These are phyloP conservation scores for Tilletia indica DNA, from an alignment of 1,284 basidiomycete species.

Conservation along the genomic window DNA sequence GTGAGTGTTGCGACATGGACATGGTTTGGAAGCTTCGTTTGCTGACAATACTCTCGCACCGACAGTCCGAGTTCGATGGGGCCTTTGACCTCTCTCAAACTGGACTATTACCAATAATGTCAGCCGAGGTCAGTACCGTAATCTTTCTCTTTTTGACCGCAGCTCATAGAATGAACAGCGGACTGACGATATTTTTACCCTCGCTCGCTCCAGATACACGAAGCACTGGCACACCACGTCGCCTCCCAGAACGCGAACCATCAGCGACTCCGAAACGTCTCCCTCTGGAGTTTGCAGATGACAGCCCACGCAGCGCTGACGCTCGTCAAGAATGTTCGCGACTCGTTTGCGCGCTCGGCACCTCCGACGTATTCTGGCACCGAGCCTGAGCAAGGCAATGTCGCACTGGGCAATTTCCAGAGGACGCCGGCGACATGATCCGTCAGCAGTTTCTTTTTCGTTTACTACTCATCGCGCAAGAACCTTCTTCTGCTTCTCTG, in stretches of 20 bases:
- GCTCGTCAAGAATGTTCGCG: constrained; percentile 24
- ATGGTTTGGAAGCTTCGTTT: constrained; percentile 59
- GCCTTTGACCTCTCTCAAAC: constrained; percentile 54
- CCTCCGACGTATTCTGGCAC: not conserved
- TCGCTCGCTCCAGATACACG: constrained; percentile 38
- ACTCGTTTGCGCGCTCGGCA: constrained; percentile 16
- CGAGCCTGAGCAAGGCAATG: too few relatives aligned
- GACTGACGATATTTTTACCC: not conserved
- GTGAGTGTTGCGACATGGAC: constrained; percentile 45
- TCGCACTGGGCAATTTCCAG: too few relatives aligned
- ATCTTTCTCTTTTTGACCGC: not conserved
- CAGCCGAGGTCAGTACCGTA: constrained; percentile 33
- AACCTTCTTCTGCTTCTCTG: too few relatives aligned
- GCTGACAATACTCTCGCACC: not conserved
- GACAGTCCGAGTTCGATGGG: constrained; percentile 50
- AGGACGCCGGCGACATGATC: too few relatives aligned
- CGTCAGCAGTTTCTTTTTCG: too few relatives aligned
- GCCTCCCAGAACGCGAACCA: constrained; percentile 45
- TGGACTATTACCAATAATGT: constrained; percentile 49
- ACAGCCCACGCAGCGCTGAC: constrained; percentile 33
- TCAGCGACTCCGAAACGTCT: constrained; percentile 48
- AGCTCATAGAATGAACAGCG: constrained; percentile 1
- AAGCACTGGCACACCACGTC: constrained; percentile 53
- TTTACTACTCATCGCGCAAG: too few relatives aligned
- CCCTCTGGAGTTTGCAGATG: constrained; percentile 46